Evolutionary conservation across 164 flowering plant genomes (phyloP).

Genomic region (Santalum album): DNA sequence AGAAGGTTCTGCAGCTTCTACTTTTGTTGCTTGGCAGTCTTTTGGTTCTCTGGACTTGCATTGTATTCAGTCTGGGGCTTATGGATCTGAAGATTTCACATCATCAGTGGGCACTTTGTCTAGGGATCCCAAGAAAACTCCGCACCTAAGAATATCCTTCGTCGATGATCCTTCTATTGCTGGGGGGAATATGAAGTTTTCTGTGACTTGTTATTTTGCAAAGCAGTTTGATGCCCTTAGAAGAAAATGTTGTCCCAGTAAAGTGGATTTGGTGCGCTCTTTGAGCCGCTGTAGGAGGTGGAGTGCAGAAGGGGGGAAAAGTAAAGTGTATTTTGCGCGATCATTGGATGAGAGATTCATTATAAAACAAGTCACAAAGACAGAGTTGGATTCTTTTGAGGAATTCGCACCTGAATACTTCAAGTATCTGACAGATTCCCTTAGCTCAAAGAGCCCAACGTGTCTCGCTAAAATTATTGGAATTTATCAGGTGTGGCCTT

Average conservation of each 20-base stretch:
- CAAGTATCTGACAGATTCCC: conserved; percentile 54
- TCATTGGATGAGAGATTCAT: conserved; percentile 78
- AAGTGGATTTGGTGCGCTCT: conserved; percentile 62
- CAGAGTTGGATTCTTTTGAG: conserved; percentile 82
- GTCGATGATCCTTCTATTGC: conserved; percentile 45
- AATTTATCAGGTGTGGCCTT: conserved; percentile 57
- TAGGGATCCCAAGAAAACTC: conserved; percentile 49
- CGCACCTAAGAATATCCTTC: conserved; percentile 61
- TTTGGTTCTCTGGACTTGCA: conserved; percentile 58
- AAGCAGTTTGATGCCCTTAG: conserved; percentile 65
- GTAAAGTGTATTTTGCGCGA: conserved; percentile 81
- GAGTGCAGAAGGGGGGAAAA: conserved; percentile 87
- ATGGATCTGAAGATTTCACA: conserved; percentile 57
- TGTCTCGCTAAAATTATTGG: conserved; percentile 82
- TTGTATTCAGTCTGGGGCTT: conserved; percentile 40
- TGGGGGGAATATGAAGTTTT: conserved; percentile 53
- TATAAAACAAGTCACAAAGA: conserved; percentile 68
- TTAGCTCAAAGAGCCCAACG: conserved; percentile 60
- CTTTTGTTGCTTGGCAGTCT: conserved; percentile 49
- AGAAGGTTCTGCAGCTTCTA: conserved; percentile 29
- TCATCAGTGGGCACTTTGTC: conserved; percentile 30
- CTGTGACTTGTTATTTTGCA: conserved; percentile 73
- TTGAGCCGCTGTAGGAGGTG: conserved; percentile 69
- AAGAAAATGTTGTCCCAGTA: conserved; percentile 64
- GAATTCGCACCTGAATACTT: conserved; percentile 73